A percentile compares a stretch with the other conserved stretches of the same genome.
These are phyloP conservation scores for Colletotrichum godetiae DNA, from an alignment of 2,329 filamentous ascomycete genomes.

Conservation along the genomic window DNA sequence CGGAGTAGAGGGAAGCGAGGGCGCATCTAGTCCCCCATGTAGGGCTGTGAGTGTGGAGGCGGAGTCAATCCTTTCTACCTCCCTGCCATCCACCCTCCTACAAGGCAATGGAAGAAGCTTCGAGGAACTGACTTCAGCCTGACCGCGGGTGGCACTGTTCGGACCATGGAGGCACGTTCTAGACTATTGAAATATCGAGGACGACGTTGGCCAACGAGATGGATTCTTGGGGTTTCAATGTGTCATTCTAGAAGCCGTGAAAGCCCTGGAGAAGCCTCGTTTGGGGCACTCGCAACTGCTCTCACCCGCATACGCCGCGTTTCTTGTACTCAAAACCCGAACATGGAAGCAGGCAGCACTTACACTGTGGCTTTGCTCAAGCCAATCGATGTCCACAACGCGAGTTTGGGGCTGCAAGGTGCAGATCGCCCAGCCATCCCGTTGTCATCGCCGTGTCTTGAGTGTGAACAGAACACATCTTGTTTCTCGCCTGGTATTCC, in stretches of 20 bases:
- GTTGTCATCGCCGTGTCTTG: neutral
- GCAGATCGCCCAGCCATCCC: constrained; percentile 4
- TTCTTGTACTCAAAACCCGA: neutral
- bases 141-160: neutral
- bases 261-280: constrained; percentile 4
- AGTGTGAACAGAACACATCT: neutral
- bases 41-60: constrained; percentile 19
- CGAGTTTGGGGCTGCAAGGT: neutral
- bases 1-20: neutral
- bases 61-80: constrained; percentile 8
- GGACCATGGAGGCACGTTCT: neutral
- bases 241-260: neutral
- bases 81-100: constrained; percentile 13
- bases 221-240: neutral
- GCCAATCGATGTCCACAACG: constrained; percentile 10
- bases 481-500: constrained; percentile 1
- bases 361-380: constrained; percentile 2
- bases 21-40: neutral
- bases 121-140: neutral
- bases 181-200: neutral
- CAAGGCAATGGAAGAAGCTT: neutral
- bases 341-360: constrained; percentile 8
- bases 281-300: neutral
- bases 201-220: neutral
- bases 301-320: neutral